phyloP scores from a whole-genome alignment of 2,329 filamentous ascomycete species.

The Aureobasidium sp. region DNA sequence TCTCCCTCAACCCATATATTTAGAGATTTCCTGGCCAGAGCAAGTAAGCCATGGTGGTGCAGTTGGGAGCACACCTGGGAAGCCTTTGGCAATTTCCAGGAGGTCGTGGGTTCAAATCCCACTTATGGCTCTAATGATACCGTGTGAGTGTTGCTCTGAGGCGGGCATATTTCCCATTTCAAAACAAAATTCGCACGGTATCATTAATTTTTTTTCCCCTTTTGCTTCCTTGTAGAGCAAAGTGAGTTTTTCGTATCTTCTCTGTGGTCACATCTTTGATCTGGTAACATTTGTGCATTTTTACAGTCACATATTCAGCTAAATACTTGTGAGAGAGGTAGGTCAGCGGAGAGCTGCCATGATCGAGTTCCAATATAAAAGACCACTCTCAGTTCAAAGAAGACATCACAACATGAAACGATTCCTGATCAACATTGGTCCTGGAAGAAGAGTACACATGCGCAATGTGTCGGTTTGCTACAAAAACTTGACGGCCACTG shows the following conservation, averaged over 20 bases:
- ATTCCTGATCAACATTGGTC: background rate
- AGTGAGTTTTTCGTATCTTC: too few relatives aligned
- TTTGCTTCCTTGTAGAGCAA: too few relatives aligned
- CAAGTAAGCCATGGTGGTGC: background rate
- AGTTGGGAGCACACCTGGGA: background rate
- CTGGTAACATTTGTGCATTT: too few relatives aligned
- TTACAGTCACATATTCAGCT: too few relatives aligned
- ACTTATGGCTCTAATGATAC: background rate
- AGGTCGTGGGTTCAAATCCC: background rate
- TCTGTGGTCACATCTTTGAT: too few relatives aligned
- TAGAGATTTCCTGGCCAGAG: background rate
- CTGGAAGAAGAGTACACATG: background rate
- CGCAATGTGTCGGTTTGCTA: background rate
- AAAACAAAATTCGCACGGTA: too few relatives aligned
- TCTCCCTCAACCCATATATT: background rate
- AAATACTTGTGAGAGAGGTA: too few relatives aligned
- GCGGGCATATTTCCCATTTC: too few relatives aligned
- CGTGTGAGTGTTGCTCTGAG: too few relatives aligned
- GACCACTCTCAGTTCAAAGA: constrained; percentile 16
- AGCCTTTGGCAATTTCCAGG: background rate
- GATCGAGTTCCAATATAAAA: constrained; percentile 18
- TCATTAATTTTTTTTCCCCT: too few relatives aligned
- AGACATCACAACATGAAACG: background rate
- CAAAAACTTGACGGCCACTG: background rate
- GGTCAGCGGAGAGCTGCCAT: background rate